Base-by-base conservation (phyloP, 2,329 filamentous ascomycete species). In the Phialophora tarda region DNA sequence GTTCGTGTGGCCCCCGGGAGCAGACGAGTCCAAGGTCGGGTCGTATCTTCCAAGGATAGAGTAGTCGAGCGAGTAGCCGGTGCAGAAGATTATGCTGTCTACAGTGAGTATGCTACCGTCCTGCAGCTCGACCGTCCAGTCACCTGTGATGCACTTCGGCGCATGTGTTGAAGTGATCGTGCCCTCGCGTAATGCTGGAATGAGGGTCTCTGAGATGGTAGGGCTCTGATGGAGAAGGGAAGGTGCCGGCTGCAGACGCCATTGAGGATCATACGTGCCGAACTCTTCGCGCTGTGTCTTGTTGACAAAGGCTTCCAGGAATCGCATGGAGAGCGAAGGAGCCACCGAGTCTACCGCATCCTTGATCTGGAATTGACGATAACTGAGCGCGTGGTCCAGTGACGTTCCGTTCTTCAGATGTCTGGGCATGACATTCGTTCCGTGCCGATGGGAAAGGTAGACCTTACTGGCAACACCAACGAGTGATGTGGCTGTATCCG, bases 31-130 rank as follows among this genome's bases (percentile, higher is more conserved):
- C 30, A 64, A 44, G 2, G 71, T 72, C 10, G 74, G 74, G 51
- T 77, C 75, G 28, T 72, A 70, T 7, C 69, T 67, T 12, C 73
- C 72, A 6, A 74, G 30, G 23, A 76, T 61, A 32, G 72, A 69
- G 55, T 67, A 75, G 64, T 74, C 69, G 47, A 69, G 67, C n/a
- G 70, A 62, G 67, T 78, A 79, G 51, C 77, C 77, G 8, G 77
- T 79, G 63, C 76, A 77, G 63, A 71, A 78, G 50, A 79, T 74
- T 30, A 79, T 74, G 11, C 73, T 73, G 62, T 78, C 75, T 30
- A 78, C 71, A 32, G 75, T 71, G 17, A 78, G 67, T 10, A 72
- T 64, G 4, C 71, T 73, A 1, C 76, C 76, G 62, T 77, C 73
- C 10, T 70, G 66, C 11, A 79, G 68, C 59, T 77, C 72, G 11